Percentiles rank a stretch among this genome's conserved stretches.
These are phyloP conservation scores for Coemansia furcata DNA, from an alignment of 192 early-diverging fungal genomes.

Conservation along the genomic window DNA sequence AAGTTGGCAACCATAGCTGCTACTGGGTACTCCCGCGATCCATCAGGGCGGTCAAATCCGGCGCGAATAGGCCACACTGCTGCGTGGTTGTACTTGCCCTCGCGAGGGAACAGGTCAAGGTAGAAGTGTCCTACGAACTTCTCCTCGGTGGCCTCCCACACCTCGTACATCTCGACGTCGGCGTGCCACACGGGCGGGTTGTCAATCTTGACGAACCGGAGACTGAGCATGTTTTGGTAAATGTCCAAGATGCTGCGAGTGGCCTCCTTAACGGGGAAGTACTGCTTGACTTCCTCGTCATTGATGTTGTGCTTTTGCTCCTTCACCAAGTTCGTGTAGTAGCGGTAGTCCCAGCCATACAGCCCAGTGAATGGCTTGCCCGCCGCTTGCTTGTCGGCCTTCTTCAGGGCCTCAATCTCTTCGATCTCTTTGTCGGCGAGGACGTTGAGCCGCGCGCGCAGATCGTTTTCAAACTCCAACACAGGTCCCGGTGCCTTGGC, in stretches of 20 bases:
- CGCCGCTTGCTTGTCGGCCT: constrained; percentile 48
- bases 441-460: constrained; percentile 57
- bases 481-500: constrained; percentile 69
- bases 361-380: constrained; percentile 63
- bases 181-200: constrained; percentile 67
- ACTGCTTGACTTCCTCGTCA: constrained; percentile 76
- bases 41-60: constrained; percentile 58
- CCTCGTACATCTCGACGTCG: constrained; percentile 78
- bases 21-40: constrained; percentile 59
- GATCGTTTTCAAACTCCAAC: constrained; percentile 62
- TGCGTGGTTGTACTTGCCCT: constrained; percentile 76
- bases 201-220: constrained; percentile 66
- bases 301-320: constrained; percentile 75
- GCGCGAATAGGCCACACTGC: constrained; percentile 76
- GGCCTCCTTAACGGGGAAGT: constrained; percentile 67
- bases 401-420: constrained; percentile 63
- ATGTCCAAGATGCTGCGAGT: constrained; percentile 69
- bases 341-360: constrained; percentile 71
- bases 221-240: constrained; percentile 70
- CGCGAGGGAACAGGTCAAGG: constrained; percentile 73
- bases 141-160: constrained; percentile 64
- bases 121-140: constrained; percentile 71
- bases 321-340: constrained; percentile 69
- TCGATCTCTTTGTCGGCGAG: constrained; percentile 62
- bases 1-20: constrained; percentile 75